Evolutionary conservation across 176 grass and related monocot species (phyloP).

Genomic region (Triticum turgidum): DNA sequence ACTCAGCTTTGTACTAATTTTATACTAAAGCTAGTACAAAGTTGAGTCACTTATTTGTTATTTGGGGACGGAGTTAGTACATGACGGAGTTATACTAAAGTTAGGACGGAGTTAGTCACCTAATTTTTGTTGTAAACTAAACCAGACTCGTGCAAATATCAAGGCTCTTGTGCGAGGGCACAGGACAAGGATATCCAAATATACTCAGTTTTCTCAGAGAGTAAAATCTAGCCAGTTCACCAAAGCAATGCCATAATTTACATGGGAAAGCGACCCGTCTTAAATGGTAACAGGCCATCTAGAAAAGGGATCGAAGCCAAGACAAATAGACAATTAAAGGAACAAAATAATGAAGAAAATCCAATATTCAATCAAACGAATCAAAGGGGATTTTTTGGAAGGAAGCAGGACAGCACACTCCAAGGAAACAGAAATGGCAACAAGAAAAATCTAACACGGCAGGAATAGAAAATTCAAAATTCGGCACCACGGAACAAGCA

Average conservation of each 20-base stretch:
- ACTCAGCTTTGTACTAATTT: no score
- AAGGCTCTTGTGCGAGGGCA: neutral
- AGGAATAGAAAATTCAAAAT: neutral
- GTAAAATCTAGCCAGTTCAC: neutral
- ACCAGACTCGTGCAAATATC: neutral
- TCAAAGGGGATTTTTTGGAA: neutral
- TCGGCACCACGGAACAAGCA: neutral
- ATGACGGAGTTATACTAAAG: no score
- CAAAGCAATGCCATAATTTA: neutral
- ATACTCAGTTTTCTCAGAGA: neutral
- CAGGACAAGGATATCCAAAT: conserved; percentile 29
- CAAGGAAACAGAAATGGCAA: neutral
- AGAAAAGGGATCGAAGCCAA: neutral
- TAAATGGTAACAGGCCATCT: neutral
- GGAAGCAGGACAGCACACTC: neutral
- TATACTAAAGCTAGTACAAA: no score
- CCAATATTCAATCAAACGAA: neutral
- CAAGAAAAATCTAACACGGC: neutral
- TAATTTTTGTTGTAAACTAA: neutral
- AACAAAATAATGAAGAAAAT: neutral
- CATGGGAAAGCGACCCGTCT: neutral
- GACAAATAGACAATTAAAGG: neutral
- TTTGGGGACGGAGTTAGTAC: no score
- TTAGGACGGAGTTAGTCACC: neutral
- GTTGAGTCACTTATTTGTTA: no score